Evolutionary conservation across 768 basidiomycete species (phyloP).

Genomic region (Mycena filopes): DNA sequence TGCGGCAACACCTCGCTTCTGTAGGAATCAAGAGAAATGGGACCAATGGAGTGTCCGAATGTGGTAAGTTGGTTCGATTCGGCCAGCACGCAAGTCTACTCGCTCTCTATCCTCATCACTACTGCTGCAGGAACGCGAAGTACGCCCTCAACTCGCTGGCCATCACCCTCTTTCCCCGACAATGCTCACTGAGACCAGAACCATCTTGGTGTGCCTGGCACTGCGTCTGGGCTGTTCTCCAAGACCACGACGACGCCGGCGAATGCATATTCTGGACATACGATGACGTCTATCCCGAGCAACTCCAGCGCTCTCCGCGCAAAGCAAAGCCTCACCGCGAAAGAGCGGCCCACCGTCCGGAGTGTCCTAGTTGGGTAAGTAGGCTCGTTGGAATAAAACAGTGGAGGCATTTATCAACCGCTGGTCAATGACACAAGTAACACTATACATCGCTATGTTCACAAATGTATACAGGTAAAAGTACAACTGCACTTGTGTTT

Average conservation of each 20-base stretch:
- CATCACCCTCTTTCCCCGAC: no score
- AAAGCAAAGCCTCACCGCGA: constrained; percentile 35
- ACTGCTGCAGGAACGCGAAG: no score
- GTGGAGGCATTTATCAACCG: no score
- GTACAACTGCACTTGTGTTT: constrained; percentile 29
- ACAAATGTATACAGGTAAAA: neutral
- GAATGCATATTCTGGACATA: constrained; percentile 66
- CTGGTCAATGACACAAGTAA: no score
- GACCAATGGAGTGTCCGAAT: neutral
- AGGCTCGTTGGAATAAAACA: neutral
- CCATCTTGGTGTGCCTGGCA: constrained; percentile 65
- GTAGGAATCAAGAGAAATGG: neutral
- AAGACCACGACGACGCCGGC: constrained; percentile 58
- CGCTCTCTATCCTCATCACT: no score
- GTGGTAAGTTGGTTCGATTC: constrained; percentile 15
- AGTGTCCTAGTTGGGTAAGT: neutral
- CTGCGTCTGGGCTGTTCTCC: constrained; percentile 72
- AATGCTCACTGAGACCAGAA: constrained; percentile 55
- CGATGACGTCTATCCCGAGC: constrained; percentile 67
- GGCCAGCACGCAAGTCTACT: no score
- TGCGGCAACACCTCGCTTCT: no score
- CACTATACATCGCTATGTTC: no score
- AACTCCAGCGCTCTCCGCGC: constrained; percentile 53
- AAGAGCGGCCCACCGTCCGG: constrained; percentile 20
- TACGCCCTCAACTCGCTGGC: no score